A percentile compares a stretch with the other conserved stretches of the same genome.
phyloP scores from a whole-genome alignment of 2,329 filamentous ascomycete genomes.

The Emergomyces orientalis region DNA sequence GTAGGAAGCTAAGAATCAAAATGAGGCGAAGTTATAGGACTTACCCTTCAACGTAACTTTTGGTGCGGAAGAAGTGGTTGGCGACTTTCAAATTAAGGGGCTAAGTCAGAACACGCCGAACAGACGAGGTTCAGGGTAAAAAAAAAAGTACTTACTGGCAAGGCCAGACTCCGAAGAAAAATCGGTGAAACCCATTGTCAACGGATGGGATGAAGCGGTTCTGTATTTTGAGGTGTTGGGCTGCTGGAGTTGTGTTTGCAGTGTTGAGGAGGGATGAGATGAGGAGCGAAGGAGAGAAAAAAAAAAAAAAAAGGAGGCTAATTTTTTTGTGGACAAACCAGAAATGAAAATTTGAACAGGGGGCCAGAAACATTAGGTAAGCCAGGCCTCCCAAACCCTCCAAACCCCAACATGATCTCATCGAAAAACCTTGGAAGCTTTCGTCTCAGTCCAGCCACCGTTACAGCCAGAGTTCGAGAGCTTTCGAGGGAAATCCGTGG shows the following conservation, averaged over 20 bases:
- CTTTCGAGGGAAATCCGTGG: no score
- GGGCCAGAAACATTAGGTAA: background rate
- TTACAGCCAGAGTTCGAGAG: no score
- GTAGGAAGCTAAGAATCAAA: constrained; percentile 13
- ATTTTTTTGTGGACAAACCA: background rate
- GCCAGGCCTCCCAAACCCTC: no score
- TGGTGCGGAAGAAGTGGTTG: constrained; percentile 45
- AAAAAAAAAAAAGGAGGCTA: background rate
- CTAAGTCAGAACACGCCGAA: constrained; percentile 16
- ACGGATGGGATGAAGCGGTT: constrained; percentile 16
- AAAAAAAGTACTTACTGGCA: constrained; percentile 41
- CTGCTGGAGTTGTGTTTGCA: constrained; percentile 19
- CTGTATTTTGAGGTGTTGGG: constrained; percentile 10
- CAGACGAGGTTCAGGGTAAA: constrained; percentile 11
- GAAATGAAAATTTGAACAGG: background rate
- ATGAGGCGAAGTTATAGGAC: constrained; percentile 33
- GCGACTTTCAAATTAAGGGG: constrained; percentile 29
- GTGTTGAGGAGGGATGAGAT: constrained; percentile 11
- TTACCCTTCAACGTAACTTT: constrained; percentile 77
- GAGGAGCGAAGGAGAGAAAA: constrained; percentile 9
- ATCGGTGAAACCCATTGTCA: constrained; percentile 58
- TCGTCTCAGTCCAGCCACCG: no score
- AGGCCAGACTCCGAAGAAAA: constrained; percentile 54
- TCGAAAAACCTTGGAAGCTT: no score
- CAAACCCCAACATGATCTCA: no score